phyloP scores from a whole-genome alignment of 352 stramenopile genomes.

The Phytophthora colocasiae region DNA sequence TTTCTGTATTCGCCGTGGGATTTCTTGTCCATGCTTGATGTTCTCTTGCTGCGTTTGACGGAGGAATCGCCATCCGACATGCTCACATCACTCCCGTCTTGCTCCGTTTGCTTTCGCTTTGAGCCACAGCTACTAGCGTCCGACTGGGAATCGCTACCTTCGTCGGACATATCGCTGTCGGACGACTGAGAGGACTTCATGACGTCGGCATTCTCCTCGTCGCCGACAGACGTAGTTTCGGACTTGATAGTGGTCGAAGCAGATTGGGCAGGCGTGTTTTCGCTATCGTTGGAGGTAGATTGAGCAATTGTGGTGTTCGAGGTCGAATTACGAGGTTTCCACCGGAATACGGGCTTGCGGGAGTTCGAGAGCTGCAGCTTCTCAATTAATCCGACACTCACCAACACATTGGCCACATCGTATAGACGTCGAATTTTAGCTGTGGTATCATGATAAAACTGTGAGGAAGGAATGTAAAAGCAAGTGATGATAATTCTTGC shows the following conservation, averaged over 20 bases:
- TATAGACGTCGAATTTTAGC: slow-evolving; percentile 97
- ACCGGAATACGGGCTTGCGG: slow-evolving; percentile 88
- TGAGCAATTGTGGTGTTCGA: not conserved
- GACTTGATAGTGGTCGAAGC: slow-evolving; percentile 4
- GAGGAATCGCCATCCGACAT: slow-evolving; percentile 42
- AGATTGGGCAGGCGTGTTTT: slow-evolving; percentile 11
- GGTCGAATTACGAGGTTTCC: slow-evolving; percentile 49
- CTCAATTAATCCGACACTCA: slow-evolving; percentile 92
- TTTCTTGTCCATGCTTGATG: slow-evolving; percentile 2
- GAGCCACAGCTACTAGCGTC: slow-evolving; percentile 46
- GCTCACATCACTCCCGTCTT: slow-evolving; percentile 33
- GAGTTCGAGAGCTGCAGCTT: slow-evolving; percentile 88
- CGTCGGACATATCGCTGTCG: slow-evolving; percentile 68
- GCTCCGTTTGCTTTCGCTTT: slow-evolving; percentile 55
- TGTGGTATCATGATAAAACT: slow-evolving; percentile 27
- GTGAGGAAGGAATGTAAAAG: slow-evolving; percentile 11
- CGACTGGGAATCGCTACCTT: slow-evolving; percentile 62
- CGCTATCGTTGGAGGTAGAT: not conserved
- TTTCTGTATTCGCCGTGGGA: slow-evolving; percentile 3
- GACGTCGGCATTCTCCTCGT: slow-evolving; percentile 30
- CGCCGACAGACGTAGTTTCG: slow-evolving; percentile 16
- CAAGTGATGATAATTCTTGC: not conserved
- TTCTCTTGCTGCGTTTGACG: slow-evolving; percentile 32
- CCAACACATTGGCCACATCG: slow-evolving; percentile 97
- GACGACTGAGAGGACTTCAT: slow-evolving; percentile 68